Evolutionary conservation across 2,329 filamentous ascomycete genomes (phyloP), one percentile per base, ranked within the genome.

Genomic region (Tolypocladium sp.): DNA sequence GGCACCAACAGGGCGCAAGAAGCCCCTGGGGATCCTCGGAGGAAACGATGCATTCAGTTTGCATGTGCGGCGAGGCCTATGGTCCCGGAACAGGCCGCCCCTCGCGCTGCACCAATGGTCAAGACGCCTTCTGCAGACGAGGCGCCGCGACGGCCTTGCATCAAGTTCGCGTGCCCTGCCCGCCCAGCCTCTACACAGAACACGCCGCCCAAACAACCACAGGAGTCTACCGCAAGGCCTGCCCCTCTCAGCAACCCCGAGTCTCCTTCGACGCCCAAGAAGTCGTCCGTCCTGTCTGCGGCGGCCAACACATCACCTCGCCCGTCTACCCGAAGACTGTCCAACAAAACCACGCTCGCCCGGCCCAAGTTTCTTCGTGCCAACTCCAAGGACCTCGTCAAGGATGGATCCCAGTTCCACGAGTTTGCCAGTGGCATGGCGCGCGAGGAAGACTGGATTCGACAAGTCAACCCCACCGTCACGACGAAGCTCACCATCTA

Each of bases 21-120:
- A 27, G 52, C 64, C 3, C 46, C 60, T 15, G 61, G 64, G 38
- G 67, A 71, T 49, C 65, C 65, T 22, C 74, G 74, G 41, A 89
- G 90, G 68, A 96, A 92, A 76, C 85, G 92, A 61, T 93, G 90
- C 73, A 97, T 97, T 65, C 93, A 89, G 61, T 97, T 97, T 72
- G 92, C 91, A 40, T 97, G 93, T 71, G 87, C 83, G 41, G 82
- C 82, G 42, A 90, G 87, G 69, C 79, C 84, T 9, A 75, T 76
- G 33, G 67, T 73, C 37, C 79, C 77, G 63, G 72, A 75, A 56
- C 75, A 77, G 53, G 68, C 74, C 12, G 68, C 72, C 59, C 64
- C 42, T 20, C 57, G 74, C 33, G 68, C 73, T 30, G 66, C 69
- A 44, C 62, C 71, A 5, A 71, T 74, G 65, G 65, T 68, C 49